Base-by-base conservation (phyloP, 805 yeast genomes). In the Metschnikowia baotianmanensis region DNA sequence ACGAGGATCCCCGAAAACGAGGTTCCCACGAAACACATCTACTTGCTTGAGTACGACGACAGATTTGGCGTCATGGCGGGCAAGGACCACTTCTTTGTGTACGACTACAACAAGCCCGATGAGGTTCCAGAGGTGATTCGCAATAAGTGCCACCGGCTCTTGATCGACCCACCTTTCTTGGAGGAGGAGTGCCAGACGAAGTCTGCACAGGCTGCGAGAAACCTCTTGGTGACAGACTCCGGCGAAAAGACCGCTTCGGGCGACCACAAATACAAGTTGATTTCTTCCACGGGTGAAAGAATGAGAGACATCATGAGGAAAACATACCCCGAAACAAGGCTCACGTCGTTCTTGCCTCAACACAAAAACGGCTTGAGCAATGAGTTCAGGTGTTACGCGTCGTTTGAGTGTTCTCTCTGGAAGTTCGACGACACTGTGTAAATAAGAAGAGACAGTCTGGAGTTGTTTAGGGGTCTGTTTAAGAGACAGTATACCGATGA, bases 201-300 rank as follows among this genome's bases (percentile, higher is more conserved):
- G 48, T 80, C 70, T 1, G 59, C 71, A 1, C 43, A 43, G 33
- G 68, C 72, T 8, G 95, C 91, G 0, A 70, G 79, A 20, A 71
- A 77, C 19, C 60, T 89, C 36, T 57, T 86, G 39, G 65, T 61
- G 25, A 46, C 50, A 2, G 76, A 79, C 31, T 62, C 57, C 31
- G 55, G 59, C 1, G 53, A 45, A 12, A 64, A 58, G 43, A 73
- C 81, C 0, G 52, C 48, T 10, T 16, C 43, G 6, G 82, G 82
- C 1, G 68, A 51, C 22, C 35, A 48, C 10, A 65, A 67, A 42
- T 74, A 72, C 50, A 75, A 77, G 50, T 56, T 85, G 25, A 73
- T 87, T n/a, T 76, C 85, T 4, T 84, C 91, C 49, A 89, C 97
- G 1, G 96, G 96, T 26, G 96, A 89, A 64, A 74, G 96, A 59